Conservation (phyloP, 805 yeast genomes). For the Metschnikowia colocasiae region DNA sequence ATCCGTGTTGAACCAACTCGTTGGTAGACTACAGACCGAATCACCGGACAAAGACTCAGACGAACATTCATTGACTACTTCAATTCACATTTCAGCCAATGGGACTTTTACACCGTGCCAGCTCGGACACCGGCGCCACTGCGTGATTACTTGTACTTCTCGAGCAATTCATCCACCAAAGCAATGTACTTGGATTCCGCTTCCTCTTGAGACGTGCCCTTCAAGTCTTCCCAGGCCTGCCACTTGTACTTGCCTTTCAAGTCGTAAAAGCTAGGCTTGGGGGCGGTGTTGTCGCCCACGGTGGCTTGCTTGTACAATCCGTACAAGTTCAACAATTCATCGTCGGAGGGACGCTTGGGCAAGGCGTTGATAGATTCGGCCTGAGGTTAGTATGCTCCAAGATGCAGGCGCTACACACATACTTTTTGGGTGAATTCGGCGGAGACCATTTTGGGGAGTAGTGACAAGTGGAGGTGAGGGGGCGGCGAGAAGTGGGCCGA, state of each 20-base stretch:
- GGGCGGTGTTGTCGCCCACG: constrained; percentile 85
- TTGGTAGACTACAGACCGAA: too few species aligned
- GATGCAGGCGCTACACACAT: constrained; percentile 10
- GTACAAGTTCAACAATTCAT: constrained; percentile 81
- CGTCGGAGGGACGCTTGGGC: constrained; percentile 76
- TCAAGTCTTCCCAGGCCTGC: constrained; percentile 90
- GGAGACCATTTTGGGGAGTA: constrained; percentile 21
- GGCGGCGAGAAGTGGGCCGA: not conserved
- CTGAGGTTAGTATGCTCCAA: constrained; percentile 29
- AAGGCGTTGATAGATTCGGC: constrained; percentile 79
- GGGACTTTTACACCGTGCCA: too few species aligned
- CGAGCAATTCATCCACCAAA: constrained; percentile 60
- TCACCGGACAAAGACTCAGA: too few species aligned
- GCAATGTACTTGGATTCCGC: constrained; percentile 82
- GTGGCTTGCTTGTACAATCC: constrained; percentile 97
- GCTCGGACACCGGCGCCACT: too few species aligned
- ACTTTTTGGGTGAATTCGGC: constrained; percentile 29
- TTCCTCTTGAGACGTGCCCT: constrained; percentile 83
- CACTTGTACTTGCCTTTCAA: constrained; percentile 95
- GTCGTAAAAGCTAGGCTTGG: constrained; percentile 88
- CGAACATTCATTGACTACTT: too few species aligned
- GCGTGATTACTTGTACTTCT: constrained; percentile 39
- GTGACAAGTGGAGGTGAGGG: not conserved
- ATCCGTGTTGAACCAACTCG: too few species aligned
- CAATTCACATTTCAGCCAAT: too few species aligned